Evolutionary conservation across 257 asterid species (phyloP).

Genomic region (Solanum peruvianum): DNA sequence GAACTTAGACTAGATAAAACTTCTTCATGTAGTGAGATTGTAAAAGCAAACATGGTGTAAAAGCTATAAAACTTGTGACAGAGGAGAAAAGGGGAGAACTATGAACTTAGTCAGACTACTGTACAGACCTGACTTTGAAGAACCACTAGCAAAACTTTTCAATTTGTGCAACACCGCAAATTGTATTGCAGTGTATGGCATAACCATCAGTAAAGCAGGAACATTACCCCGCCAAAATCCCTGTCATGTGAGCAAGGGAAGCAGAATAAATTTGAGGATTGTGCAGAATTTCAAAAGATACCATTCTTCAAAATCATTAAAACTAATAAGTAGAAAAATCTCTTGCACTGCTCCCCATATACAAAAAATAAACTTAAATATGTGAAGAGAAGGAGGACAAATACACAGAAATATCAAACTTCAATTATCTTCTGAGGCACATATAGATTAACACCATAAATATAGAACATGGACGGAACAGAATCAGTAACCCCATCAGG

Average conservation of each 20-base stretch:
- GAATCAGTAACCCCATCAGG: background rate
- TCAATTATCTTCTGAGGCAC: background rate
- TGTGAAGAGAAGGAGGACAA: background rate
- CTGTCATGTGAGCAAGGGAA: slow-evolving; percentile 19
- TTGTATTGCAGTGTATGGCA: slow-evolving; percentile 95
- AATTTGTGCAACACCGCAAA: slow-evolving; percentile 69
- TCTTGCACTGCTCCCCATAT: background rate
- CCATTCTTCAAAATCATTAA: background rate
- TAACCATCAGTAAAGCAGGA: slow-evolving; percentile 91
- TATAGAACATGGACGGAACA: background rate
- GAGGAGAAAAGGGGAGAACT: background rate
- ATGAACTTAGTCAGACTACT: background rate
- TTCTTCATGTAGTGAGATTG: background rate
- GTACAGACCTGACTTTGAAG: slow-evolving; percentile 71
- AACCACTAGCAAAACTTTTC: slow-evolving; percentile 76
- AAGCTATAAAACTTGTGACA: background rate
- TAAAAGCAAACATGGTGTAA: background rate
- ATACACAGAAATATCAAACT: background rate
- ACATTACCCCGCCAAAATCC: slow-evolving; percentile 98
- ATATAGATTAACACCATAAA: background rate
- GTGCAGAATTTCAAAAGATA: background rate
- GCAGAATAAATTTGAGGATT: background rate
- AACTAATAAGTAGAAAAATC: background rate
- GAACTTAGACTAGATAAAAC: background rate
- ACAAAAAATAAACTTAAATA: background rate